Conservation (phyloP, 306 rosid species). For the Begonia peltatifolia region DNA sequence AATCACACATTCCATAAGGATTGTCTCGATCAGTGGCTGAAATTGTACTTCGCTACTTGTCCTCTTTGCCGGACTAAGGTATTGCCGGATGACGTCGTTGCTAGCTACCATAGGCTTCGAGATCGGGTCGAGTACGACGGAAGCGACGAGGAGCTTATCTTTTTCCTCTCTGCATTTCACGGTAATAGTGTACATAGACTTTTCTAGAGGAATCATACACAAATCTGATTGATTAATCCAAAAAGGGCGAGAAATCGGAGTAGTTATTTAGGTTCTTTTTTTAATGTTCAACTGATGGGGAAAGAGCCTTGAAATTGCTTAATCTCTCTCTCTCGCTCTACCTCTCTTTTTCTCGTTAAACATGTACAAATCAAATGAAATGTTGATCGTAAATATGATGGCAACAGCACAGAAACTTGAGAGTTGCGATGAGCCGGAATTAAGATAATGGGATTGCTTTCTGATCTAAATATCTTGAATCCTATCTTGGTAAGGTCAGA, state of each 20-base stretch:
- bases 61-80: constrained; percentile 78
- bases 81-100: constrained; percentile 55
- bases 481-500: no score
- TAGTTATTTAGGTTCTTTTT: no score
- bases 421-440: no score
- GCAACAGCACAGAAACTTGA: no score
- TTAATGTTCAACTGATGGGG: no score
- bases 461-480: no score
- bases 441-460: no score
- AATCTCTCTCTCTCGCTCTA: no score
- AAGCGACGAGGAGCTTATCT: constrained; percentile 36
- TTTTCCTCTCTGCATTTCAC: constrained; percentile 46
- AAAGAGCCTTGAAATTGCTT: no score
- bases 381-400: no score
- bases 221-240: background rate
- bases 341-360: no score
- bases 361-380: no score
- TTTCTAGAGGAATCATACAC: constrained; percentile 14
- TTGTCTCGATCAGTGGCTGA: constrained; percentile 78
- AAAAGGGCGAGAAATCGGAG: background rate
- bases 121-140: constrained; percentile 48
- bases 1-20: constrained; percentile 69
- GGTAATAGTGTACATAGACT: constrained; percentile 38
- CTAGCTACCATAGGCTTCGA: constrained; percentile 31
- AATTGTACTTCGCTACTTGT: constrained; percentile 58